Base-by-base conservation (phyloP, 1,284 basidiomycete species). In the Schizopora paradoxa region DNA sequence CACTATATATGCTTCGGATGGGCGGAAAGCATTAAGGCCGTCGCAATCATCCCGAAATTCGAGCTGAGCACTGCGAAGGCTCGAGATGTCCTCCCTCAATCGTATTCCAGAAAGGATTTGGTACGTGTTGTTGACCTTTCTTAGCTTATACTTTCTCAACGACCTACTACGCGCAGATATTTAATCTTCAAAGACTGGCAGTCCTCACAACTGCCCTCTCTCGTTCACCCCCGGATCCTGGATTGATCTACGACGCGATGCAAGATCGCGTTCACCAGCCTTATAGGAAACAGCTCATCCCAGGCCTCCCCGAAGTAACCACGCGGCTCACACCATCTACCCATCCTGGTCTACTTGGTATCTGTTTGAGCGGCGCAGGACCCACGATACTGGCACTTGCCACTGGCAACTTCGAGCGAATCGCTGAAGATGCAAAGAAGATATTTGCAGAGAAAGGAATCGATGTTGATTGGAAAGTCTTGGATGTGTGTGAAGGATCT, bases 221-320 rank as follows among this genome's bases (percentile, higher is more conserved):
- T 0, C 84, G 88, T 60, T 82, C 82, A 10, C 95, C 96, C 1
- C 94, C 94, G 0, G 91, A 99, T 62, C 78, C 92, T 0, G 84
- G 86, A 33, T 79, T 99, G 21, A 98, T 99, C 55, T 99, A 95
- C 67, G 94, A 99, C 65, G 96, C 95, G 0, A 99, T 99, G 96
- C 97, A 98, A 64, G 96, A 99, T 68, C 82, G 88, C 39, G 79
- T 99, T 10, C 96, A 99, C 65, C 96, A 99, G 64, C 96, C 96
- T 0, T 99, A 98, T 66, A 82, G 96, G 27, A 91, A 88, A 66
- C 66, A 75, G 32, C 73, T 99, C 45, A 97, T 99, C 50, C 96
- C 96, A 33, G 96, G 95, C 25, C 75, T 97, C 11, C 87, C 91
- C 8, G 85, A 89, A 60, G 91, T 97, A 37, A 90, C 95, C 10